phyloP scores from a whole-genome alignment of 1,284 basidiomycete genomes.

The Apiotrichum akiyoshidainum region DNA sequence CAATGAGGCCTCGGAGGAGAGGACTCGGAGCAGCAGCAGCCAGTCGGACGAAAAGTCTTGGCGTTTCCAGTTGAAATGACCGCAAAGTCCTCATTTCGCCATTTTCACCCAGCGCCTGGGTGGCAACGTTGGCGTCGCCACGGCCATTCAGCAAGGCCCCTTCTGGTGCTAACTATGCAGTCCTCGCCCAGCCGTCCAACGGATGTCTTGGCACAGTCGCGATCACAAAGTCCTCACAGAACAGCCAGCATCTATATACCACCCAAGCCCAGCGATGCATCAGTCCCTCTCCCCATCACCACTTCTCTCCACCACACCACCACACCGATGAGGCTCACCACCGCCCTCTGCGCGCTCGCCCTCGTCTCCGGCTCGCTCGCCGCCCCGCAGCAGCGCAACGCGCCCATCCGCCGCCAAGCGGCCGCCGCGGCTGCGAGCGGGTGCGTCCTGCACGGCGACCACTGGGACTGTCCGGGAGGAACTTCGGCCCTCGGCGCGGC shows the following conservation, averaged over 20 bases:
- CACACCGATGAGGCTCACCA: not conserved
- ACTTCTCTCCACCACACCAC: not conserved
- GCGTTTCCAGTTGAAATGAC: not conserved
- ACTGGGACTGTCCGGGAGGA: conserved; percentile 28
- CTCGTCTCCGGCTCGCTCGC: not conserved
- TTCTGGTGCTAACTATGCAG: too few relatives aligned
- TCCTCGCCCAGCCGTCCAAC: too few relatives aligned
- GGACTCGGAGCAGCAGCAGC: too few relatives aligned
- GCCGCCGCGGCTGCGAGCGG: not conserved
- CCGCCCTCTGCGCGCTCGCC: not conserved
- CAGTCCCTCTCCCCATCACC: too few relatives aligned
- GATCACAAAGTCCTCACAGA: too few relatives aligned
- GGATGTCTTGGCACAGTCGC: too few relatives aligned
- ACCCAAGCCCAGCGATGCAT: too few relatives aligned
- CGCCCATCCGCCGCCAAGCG: not conserved
- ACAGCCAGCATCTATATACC: too few relatives aligned
- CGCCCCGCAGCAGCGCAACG: not conserved
- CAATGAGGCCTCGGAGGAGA: too few relatives aligned
- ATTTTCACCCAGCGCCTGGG: not conserved
- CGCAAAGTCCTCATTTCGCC: not conserved
- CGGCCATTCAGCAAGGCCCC: too few relatives aligned
- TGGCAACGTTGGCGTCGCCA: too few relatives aligned
- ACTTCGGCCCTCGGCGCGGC: not conserved
- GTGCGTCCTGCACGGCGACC: conserved; percentile 25
- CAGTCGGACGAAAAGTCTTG: too few relatives aligned